Percentiles rank a stretch among this genome's conserved stretches.
phyloP scores from a whole-genome alignment of 2,329 filamentous ascomycete genomes.

The Zymoseptoria brevis region DNA sequence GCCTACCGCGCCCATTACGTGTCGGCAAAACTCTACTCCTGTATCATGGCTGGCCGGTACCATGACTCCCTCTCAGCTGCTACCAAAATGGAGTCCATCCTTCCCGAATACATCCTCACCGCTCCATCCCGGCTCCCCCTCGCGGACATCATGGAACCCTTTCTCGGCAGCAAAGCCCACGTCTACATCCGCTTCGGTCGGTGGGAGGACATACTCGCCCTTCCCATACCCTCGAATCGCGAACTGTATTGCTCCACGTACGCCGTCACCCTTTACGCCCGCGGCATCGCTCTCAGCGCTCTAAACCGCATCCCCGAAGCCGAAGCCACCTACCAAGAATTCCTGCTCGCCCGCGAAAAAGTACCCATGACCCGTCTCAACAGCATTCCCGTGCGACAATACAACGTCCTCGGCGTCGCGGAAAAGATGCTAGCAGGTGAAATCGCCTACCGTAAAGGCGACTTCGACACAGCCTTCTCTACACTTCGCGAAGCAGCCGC shows the following conservation, averaged over 20 bases:
- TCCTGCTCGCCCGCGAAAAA: not conserved
- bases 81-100: not conserved
- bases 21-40: not conserved
- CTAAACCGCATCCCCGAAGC: not conserved
- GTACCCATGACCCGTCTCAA: not conserved
- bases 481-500: not conserved
- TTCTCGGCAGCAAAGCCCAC: not conserved
- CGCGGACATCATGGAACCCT: not conserved
- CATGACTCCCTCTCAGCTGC: not conserved
- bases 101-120: not conserved
- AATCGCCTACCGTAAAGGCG: not conserved
- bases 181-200: not conserved
- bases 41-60: not conserved
- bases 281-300: not conserved
- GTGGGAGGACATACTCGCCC: not conserved
- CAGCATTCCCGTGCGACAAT: too few species aligned
- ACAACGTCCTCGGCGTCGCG: too few species aligned
- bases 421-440: not conserved
- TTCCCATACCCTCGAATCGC: not conserved
- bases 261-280: not conserved
- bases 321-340: not conserved
- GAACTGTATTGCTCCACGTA: not conserved
- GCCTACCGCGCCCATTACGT: not conserved
- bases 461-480: not conserved
- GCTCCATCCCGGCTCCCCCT: not conserved